phyloP scores from a whole-genome alignment of 176 grass and related monocot species.

The Ampelocalamus luodianensis region DNA sequence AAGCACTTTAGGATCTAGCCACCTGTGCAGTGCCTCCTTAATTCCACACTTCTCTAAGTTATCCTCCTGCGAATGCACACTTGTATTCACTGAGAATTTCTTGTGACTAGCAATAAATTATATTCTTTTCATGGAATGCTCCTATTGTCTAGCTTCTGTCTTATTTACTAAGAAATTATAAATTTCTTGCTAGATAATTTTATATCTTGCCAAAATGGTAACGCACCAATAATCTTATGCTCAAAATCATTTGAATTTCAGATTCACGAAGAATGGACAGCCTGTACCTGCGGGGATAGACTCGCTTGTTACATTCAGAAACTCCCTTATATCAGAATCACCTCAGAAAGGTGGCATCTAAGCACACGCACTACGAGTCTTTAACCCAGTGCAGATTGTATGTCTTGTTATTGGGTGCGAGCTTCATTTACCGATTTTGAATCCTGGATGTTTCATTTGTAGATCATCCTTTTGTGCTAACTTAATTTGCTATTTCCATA shows the following conservation, averaged over 20 bases:
- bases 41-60: neutral
- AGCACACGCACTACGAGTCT: neutral
- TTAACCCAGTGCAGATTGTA: neutral
- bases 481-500: too few relatives aligned
- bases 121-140: slow-evolving; percentile 6
- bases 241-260: slow-evolving; percentile 1
- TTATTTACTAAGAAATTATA: neutral
- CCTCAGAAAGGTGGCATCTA: neutral
- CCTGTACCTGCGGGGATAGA: neutral
- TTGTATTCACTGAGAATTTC: neutral
- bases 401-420: neutral
- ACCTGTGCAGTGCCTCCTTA: neutral
- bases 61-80: neutral
- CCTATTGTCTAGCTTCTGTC: slow-evolving; percentile 15
- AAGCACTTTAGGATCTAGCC: neutral
- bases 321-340: slow-evolving; percentile 20
- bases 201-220: neutral
- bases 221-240: neutral
- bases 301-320: neutral
- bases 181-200: neutral
- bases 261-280: neutral
- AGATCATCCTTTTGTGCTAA: too few relatives aligned
- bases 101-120: neutral
- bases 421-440: neutral
- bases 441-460: too few relatives aligned